phyloP scores from a whole-genome alignment of 2,329 filamentous ascomycete genomes.

The Colletotrichum tofieldiae region DNA sequence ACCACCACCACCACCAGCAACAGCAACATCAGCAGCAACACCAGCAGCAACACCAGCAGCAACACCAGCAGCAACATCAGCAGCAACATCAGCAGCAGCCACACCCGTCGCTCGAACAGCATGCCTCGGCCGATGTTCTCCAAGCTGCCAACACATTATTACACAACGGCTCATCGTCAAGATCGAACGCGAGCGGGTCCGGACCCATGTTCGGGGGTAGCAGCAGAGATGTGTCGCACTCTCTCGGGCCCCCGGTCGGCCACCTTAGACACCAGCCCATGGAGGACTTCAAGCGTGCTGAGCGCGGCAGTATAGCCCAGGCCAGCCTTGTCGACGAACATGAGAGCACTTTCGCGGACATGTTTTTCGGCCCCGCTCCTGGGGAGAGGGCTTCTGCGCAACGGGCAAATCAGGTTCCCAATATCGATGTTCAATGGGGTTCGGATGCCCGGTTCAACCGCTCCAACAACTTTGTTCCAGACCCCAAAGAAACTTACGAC shows the following conservation, averaged over 20 bases:
- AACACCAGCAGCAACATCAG: too few relatives aligned
- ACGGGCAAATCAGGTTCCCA: constrained; percentile 49
- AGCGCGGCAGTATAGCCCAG: constrained; percentile 50
- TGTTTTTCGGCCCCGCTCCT: constrained; percentile 55
- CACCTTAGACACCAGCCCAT: constrained; percentile 61
- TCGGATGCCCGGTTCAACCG: constrained; percentile 77
- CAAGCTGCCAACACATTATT: constrained; percentile 68
- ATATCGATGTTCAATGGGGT: constrained; percentile 73
- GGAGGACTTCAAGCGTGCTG: constrained; percentile 60
- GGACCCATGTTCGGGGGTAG: constrained; percentile 37
- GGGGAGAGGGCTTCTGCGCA: constrained; percentile 42
- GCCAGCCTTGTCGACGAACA: constrained; percentile 48
- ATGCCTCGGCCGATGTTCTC: constrained; percentile 69
- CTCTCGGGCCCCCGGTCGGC: constrained; percentile 55
- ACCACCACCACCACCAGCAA: constrained; percentile 48
- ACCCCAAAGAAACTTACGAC: constrained; percentile 71
- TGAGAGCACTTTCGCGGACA: constrained; percentile 58
- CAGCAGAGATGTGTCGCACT: constrained; percentile 34
- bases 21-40: constrained; percentile 48
- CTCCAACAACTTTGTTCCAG: constrained; percentile 72
- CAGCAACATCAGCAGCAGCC: too few relatives aligned
- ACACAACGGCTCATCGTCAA: constrained; percentile 58
- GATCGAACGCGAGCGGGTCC: constrained; percentile 46
- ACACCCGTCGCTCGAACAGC: constrained; percentile 46
- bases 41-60: constrained; percentile 45